phyloP scores from a whole-genome alignment of 2,329 filamentous ascomycete genomes.

The Aureobasidium namibiae region DNA sequence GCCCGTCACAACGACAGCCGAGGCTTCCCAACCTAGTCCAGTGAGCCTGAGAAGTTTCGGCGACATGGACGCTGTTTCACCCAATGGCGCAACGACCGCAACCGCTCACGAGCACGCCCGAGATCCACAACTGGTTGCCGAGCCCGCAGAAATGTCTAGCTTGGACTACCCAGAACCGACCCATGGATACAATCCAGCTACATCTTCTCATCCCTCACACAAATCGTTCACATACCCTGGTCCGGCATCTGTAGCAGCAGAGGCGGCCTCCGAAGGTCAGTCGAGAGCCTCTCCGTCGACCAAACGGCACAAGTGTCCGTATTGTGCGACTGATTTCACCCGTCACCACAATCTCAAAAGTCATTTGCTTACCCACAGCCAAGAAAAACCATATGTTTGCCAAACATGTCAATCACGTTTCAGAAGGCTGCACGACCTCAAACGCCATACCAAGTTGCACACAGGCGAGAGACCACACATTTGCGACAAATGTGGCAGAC shows the following conservation, averaged over 20 bases:
- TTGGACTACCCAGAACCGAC: slow-evolving; percentile 30
- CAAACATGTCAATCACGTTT: slow-evolving; percentile 91
- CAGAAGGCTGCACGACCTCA: slow-evolving; percentile 84
- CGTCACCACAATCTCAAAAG: slow-evolving; percentile 96
- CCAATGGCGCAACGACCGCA: slow-evolving; percentile 29
- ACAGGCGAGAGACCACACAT: slow-evolving; percentile 93
- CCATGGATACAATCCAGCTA: neutral
- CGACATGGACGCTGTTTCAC: slow-evolving; percentile 37
- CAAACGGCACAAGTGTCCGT: slow-evolving; percentile 94
- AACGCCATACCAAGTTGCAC: slow-evolving; percentile 92
- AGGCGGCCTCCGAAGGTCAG: slow-evolving; percentile 40
- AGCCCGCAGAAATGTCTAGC: slow-evolving; percentile 23
- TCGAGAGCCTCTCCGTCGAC: slow-evolving; percentile 59
- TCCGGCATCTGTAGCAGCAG: slow-evolving; percentile 34
- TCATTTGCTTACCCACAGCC: slow-evolving; percentile 91
- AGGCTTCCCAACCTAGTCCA: slow-evolving; percentile 44
- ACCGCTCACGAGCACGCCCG: slow-evolving; percentile 25
- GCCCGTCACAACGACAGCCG: slow-evolving; percentile 35
- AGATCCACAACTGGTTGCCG: slow-evolving; percentile 21
- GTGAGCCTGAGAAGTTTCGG: slow-evolving; percentile 48
- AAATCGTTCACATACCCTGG: slow-evolving; percentile 59
- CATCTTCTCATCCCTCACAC: slow-evolving; percentile 30
- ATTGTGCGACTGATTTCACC: slow-evolving; percentile 94
- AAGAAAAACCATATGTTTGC: slow-evolving; percentile 96
- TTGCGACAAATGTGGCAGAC: slow-evolving; percentile 87